These are phyloP conservation scores for Marchantia polymorpha DNA, from an alignment of 225 moss, liverwort and hornwort genomes.

Conservation along the genomic window DNA sequence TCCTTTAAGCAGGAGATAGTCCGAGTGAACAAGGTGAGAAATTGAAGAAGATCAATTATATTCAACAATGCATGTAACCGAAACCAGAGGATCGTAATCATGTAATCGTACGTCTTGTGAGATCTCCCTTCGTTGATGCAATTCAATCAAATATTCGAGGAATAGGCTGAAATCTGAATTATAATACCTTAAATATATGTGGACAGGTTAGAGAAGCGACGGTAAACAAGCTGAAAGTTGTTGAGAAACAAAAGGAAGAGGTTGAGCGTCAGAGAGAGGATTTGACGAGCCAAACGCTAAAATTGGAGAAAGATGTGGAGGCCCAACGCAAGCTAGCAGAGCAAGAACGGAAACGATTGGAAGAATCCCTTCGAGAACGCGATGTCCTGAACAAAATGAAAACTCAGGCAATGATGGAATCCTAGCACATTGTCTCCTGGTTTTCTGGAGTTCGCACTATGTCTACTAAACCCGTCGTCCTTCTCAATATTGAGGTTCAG, in stretches of 20 bases:
- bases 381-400: conserved; percentile 76
- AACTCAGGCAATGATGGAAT: conserved; percentile 49
- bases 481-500: too few relatives aligned
- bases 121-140: not conserved
- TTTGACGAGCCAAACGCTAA: conserved; percentile 40
- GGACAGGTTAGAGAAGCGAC: conserved; percentile 54
- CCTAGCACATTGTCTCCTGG: too few relatives aligned
- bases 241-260: conserved; percentile 51
- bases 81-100: too few relatives aligned
- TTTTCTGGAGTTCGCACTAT: too few relatives aligned
- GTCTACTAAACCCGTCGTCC: not conserved
- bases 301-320: conserved; percentile 55
- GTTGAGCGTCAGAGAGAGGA: conserved; percentile 60
- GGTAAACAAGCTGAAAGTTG: conserved; percentile 45
- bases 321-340: conserved; percentile 57
- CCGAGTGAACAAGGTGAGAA: conserved; percentile 54
- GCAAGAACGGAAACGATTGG: conserved; percentile 52
- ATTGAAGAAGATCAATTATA: not conserved
- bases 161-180: not conserved
- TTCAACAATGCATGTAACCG: not conserved
- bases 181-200: conserved; percentile 5
- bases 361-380: conserved; percentile 58
- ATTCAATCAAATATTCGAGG: not conserved
- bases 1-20: conserved; percentile 52
- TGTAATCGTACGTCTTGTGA: not conserved